Percentiles rank a stretch among this genome's conserved stretches.
Conservation (phyloP, 163 green algal genomes). For the Scenedesmus sp. region DNA sequence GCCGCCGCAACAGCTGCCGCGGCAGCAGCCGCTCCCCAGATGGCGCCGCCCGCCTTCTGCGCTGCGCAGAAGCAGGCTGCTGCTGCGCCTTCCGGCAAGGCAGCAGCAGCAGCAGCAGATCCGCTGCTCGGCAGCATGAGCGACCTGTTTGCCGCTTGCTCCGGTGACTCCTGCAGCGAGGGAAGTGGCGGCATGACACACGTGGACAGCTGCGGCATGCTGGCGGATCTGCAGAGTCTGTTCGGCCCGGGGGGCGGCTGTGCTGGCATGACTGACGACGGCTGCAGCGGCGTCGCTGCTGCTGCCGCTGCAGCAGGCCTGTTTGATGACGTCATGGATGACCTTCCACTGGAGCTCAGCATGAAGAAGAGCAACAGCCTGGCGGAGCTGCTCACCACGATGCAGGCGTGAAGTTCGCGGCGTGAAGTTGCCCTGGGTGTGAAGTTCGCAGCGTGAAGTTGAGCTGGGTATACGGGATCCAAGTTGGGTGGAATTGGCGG, state of each 20-base stretch:
- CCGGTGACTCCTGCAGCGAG: conserved; percentile 39
- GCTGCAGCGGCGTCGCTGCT: conserved; percentile 26
- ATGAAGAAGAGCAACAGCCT: conserved; percentile 46
- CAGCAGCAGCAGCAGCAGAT: neutral
- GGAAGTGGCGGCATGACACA: conserved; percentile 22
- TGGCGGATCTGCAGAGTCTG: conserved; percentile 42
- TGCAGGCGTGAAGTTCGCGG: neutral
- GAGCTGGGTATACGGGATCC: neutral
- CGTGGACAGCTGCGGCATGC: conserved; percentile 40
- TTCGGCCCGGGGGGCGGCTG: conserved; percentile 13
- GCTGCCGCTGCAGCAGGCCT: conserved; percentile 31
- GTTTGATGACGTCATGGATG: conserved; percentile 40
- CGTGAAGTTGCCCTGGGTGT: neutral
- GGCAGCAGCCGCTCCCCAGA: neutral
- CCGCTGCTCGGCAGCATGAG: conserved; percentile 41
- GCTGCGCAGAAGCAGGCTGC: neutral
- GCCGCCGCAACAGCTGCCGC: neutral
- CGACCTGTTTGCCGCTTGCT: conserved; percentile 49
- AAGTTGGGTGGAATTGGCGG: neutral
- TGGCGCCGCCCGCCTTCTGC: neutral
- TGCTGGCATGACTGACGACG: neutral
- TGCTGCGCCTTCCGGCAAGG: conserved; percentile 1
- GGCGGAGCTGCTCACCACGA: conserved; percentile 18
- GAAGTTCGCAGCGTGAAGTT: neutral
- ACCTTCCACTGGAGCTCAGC: conserved; percentile 21